Conservation (phyloP, 2,329 filamentous ascomycete species). For the Sphaerulina populicola region DNA sequence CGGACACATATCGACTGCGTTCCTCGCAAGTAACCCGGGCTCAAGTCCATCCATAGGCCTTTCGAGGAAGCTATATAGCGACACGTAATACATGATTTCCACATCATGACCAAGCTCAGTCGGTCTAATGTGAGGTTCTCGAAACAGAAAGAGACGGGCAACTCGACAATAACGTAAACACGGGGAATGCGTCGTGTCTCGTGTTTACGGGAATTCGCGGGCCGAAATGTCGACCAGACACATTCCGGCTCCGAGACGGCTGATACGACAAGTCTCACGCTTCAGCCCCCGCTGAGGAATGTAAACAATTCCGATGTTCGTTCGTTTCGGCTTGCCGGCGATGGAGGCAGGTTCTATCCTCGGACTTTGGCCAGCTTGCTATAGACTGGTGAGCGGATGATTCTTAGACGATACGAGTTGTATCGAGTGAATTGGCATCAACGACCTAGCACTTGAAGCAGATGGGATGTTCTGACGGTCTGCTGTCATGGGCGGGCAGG, state of each 20-base stretch:
- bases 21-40: too few species aligned
- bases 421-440: too few species aligned
- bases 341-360: too few species aligned
- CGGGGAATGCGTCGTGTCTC: background rate
- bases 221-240: background rate
- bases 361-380: too few species aligned
- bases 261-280: background rate
- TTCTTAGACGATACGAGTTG: too few species aligned
- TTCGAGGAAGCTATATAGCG: background rate
- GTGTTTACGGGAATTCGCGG: background rate
- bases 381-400: too few species aligned
- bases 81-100: background rate
- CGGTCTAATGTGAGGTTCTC: conserved; percentile 2
- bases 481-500: background rate
- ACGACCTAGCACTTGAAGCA: too few species aligned
- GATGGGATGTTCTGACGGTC: too few species aligned
- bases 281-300: background rate
- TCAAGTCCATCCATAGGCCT: background rate
- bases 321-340: background rate
- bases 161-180: background rate
- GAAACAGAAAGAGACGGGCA: background rate
- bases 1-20: too few species aligned
- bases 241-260: background rate
- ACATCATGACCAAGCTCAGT: conserved; percentile 1
- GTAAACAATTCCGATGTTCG: background rate